Evolutionary conservation across 2,329 filamentous ascomycete species (phyloP).

Genomic region (Tolypocladium nubicola): DNA sequence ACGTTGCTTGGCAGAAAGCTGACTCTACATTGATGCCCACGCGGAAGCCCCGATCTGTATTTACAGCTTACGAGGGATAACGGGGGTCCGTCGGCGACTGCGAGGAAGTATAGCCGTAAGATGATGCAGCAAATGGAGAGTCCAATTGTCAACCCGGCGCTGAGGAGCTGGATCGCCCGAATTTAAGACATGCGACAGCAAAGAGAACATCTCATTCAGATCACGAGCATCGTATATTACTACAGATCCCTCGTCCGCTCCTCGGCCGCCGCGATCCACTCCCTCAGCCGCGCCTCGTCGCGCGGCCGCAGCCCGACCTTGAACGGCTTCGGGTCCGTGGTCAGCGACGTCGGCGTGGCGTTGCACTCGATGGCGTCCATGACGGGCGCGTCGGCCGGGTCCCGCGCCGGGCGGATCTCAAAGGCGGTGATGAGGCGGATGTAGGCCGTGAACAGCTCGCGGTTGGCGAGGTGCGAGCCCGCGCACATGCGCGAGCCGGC

Average conservation of each 20-base stretch:
- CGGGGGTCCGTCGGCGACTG: too few species aligned
- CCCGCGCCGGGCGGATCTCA: slow-evolving; percentile 35
- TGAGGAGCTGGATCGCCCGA: too few species aligned
- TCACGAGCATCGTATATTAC: too few species aligned
- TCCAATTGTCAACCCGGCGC: too few species aligned
- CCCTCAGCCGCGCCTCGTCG: slow-evolving; percentile 29
- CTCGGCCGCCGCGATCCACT: slow-evolving; percentile 43
- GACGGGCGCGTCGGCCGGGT: slow-evolving; percentile 36
- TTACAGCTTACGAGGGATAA: too few species aligned
- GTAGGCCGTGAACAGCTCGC: slow-evolving; percentile 51
- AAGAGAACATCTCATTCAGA: too few species aligned
- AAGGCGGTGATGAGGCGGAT: slow-evolving; percentile 49
- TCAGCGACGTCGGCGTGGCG: slow-evolving; percentile 44
- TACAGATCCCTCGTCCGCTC: slow-evolving; percentile 33
- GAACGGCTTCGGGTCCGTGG: slow-evolving; percentile 52
- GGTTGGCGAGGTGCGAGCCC: slow-evolving; percentile 51
- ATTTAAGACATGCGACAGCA: too few species aligned
- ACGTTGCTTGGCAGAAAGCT: too few species aligned
- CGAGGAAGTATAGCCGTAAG: too few species aligned
- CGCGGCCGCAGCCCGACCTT: slow-evolving; percentile 44
- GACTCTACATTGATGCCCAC: too few species aligned
- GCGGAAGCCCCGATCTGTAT: too few species aligned
- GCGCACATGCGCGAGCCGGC: slow-evolving; percentile 54
- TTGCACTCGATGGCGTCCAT: slow-evolving; percentile 48
- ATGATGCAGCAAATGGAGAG: too few species aligned